Evolutionary conservation across 2,329 filamentous ascomycete genomes (phyloP), one percentile per base, ranked within the genome.

Genomic region (Aspergillus sp.): DNA sequence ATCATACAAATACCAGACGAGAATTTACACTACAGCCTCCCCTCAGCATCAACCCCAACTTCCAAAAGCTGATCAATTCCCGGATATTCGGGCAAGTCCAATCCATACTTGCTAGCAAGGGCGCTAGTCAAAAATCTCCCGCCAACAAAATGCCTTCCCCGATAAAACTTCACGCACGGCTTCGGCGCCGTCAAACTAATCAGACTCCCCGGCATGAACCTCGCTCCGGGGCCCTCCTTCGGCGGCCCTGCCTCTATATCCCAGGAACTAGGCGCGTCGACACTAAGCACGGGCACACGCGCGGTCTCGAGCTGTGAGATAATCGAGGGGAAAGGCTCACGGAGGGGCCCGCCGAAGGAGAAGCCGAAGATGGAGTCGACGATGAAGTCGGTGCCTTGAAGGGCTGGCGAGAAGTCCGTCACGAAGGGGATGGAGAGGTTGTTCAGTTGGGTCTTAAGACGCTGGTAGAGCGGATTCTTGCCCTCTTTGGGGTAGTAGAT

Each of bases 331-430:
- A 97, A 98, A 1, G 93, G 93, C 54, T 94, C 88, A n/a, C 93
- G 83, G 45, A 98, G 84, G 54, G 93, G 84, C 5, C 90, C 91
- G 1, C 83, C 84, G 71, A 98, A 98, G 50, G 86, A 93, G 72
- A 98, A 98, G 5, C 87, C 89, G 63, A 98, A 98, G 52, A 98
- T 88, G 7, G 93, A 88, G 67, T 98, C 93, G 48, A 98, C 74
- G 45, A 98, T 71, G 55, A 94, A 86, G 62, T 96, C 85, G 2
- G 85, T 78, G 45, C 80, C 74, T 41, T 74, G 69, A 5, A 94
- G 65, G 4, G 86, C 83, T 4, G 71, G 57, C 2, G 75, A 63
- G 58, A 97, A 95, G 65, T 96, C 87, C 10, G 87, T 78, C 10
- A 84, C 83, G 65, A 97, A 95, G 1, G 87, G 86, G 29, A 98